These are phyloP conservation scores for Auricularia cornea DNA, from an alignment of 768 basidiomycete species.

Conservation along the genomic window DNA sequence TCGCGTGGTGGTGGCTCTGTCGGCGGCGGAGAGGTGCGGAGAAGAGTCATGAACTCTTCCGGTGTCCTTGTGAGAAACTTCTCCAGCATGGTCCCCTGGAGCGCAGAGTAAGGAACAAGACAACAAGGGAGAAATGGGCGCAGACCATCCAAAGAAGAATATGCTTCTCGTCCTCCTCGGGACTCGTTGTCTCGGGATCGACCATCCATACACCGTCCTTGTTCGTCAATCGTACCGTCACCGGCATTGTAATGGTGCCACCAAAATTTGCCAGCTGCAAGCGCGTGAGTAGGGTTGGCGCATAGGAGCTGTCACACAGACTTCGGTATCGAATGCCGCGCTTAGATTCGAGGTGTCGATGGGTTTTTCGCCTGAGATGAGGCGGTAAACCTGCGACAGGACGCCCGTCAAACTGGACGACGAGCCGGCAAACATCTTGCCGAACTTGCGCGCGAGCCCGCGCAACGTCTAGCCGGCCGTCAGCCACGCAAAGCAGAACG, in stretches of 20 bases:
- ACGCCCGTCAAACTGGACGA: conserved; percentile 85
- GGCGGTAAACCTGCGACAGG: conserved; percentile 80
- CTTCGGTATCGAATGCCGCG: conserved; percentile 48
- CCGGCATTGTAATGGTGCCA: conserved; percentile 69
- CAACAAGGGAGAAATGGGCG: not conserved
- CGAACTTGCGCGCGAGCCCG: conserved; percentile 47
- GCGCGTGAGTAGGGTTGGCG: not conserved
- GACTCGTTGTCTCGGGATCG: conserved; percentile 42
- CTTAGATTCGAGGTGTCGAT: conserved; percentile 59
- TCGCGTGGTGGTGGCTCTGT: conserved; percentile 39
- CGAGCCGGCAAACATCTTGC: conserved; percentile 67
- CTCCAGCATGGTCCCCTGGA: conserved; percentile 89
- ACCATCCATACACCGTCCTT: conserved; percentile 47
- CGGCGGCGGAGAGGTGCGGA: conserved; percentile 30
- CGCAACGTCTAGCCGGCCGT: conserved; percentile 47
- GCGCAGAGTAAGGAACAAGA: not conserved
- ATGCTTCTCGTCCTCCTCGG: conserved; percentile 46
- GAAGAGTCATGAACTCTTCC: conserved; percentile 50
- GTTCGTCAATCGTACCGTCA: conserved; percentile 56
- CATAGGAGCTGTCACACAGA: not conserved
- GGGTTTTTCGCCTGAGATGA: conserved; percentile 62
- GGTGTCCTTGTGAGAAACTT: conserved; percentile 69
- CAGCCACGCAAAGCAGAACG: not conserved
- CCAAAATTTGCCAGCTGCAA: conserved; percentile 57
- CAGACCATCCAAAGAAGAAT: conserved; percentile 69